phyloP scores from a whole-genome alignment of 768 basidiomycete genomes.

The Mycena kentingensis region DNA sequence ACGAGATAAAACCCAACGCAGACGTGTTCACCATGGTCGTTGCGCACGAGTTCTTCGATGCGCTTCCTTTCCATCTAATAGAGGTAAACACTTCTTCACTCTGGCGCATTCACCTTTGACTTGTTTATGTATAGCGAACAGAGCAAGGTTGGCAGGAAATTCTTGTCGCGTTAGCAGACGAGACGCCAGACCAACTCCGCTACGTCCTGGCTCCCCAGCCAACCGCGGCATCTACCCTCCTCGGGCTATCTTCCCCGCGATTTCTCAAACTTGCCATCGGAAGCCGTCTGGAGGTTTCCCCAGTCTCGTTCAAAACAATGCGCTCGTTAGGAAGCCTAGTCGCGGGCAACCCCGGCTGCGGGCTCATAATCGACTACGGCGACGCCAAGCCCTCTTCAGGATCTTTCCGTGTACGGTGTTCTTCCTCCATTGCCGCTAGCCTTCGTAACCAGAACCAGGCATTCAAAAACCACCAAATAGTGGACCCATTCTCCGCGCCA shows the following conservation, averaged over 20 bases:
- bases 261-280: slow-evolving; percentile 71
- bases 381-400: slow-evolving; percentile 64
- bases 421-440: background rate
- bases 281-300: slow-evolving; percentile 79
- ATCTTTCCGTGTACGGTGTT: slow-evolving; percentile 81
- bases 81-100: slow-evolving; percentile 55
- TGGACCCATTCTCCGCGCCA: slow-evolving; percentile 81
- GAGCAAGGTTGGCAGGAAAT: slow-evolving; percentile 85
- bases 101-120: background rate
- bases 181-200: slow-evolving; percentile 41
- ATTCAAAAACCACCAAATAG: slow-evolving; percentile 84
- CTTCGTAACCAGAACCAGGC: slow-evolving; percentile 52
- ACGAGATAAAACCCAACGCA: slow-evolving; percentile 57
- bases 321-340: slow-evolving; percentile 68
- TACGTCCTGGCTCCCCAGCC: slow-evolving; percentile 67
- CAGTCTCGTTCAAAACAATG: slow-evolving; percentile 67
- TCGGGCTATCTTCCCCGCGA: slow-evolving; percentile 66
- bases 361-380: slow-evolving; percentile 90
- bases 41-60: slow-evolving; percentile 98
- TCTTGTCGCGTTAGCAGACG: slow-evolving; percentile 54
- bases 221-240: slow-evolving; percentile 50
- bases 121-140: slow-evolving; percentile 59
- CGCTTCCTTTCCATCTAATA: slow-evolving; percentile 87
- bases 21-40: slow-evolving; percentile 78
- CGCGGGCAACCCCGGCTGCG: slow-evolving; percentile 51